Evolutionary conservation across 2,329 filamentous ascomycete genomes (phyloP).

Genomic region (Tympanopsis confertula): DNA sequence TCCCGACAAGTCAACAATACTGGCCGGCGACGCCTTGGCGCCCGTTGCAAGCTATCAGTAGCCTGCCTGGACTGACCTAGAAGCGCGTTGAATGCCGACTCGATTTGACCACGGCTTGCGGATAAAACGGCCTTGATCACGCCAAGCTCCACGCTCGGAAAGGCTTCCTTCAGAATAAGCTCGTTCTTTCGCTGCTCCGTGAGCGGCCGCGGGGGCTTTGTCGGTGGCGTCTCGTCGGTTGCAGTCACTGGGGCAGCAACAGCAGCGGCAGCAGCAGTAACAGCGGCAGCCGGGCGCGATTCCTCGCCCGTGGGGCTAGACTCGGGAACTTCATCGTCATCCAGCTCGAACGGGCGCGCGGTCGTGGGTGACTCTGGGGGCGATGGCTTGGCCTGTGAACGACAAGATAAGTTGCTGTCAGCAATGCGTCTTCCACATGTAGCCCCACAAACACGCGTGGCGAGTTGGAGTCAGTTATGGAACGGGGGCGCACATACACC

Average conservation of each 20-base stretch:
- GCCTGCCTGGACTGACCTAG: conserved; percentile 57
- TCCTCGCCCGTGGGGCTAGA: conserved; percentile 35
- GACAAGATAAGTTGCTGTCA: conserved; percentile 5
- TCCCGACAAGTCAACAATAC: background rate
- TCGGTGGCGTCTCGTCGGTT: conserved; percentile 39
- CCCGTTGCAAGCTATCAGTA: conserved; percentile 3
- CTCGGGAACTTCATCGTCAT: conserved; percentile 61
- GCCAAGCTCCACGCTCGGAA: conserved; percentile 67
- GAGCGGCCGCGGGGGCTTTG: conserved; percentile 75
- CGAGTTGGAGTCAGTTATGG: conserved; percentile 6
- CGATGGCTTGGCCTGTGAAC: conserved; percentile 6
- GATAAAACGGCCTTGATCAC: conserved; percentile 81
- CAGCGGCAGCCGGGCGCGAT: conserved; percentile 12
- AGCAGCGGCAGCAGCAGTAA: conserved; percentile 11
- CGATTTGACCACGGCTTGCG: conserved; percentile 77
- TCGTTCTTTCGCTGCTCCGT: conserved; percentile 76
- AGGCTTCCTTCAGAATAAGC: conserved; percentile 82
- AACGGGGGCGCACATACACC: conserved; percentile 24
- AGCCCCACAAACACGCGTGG: conserved; percentile 4
- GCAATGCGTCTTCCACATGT: no score
- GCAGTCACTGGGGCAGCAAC: conserved; percentile 20
- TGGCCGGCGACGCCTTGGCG: conserved; percentile 1
- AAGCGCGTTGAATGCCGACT: conserved; percentile 90
- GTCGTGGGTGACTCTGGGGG: conserved; percentile 56
- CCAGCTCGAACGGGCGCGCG: conserved; percentile 52